phyloP scores from a whole-genome alignment of 768 basidiomycete genomes.

The Suillus alpinus region DNA sequence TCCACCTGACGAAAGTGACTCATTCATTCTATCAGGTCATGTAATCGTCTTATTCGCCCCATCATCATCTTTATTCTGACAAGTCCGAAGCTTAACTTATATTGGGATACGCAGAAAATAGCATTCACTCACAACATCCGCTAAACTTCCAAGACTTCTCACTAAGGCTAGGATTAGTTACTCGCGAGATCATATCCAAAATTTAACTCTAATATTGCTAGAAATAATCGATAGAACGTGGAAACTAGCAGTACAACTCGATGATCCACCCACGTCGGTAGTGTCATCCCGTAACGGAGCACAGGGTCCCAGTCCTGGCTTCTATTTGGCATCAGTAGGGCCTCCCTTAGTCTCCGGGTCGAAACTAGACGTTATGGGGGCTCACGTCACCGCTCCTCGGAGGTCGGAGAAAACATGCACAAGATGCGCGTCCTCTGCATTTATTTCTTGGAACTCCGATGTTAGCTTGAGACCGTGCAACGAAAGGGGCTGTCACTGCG shows the following conservation, averaged over 20 bases:
- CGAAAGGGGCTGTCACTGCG: not conserved
- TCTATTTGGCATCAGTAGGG: not conserved
- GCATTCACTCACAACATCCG: not conserved
- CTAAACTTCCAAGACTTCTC: not conserved
- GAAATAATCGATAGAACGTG: not conserved
- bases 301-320: not conserved
- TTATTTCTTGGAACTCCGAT: too few relatives aligned
- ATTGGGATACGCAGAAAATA: not conserved
- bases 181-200: not conserved
- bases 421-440: too few relatives aligned
- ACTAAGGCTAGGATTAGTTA: too few relatives aligned
- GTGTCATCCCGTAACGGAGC: not conserved
- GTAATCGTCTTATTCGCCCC: not conserved
- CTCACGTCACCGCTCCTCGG: not conserved
- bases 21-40: not conserved
- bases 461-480: too few relatives aligned
- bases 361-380: not conserved
- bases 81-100: not conserved
- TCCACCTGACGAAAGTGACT: not conserved
- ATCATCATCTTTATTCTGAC: not conserved
- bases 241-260: not conserved
- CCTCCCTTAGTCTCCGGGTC: not conserved
- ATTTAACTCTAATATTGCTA: not conserved
- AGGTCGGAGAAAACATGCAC: not conserved
- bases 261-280: not conserved